These are phyloP conservation scores for Fusarium haematococcum DNA, from an alignment of 2,329 filamentous ascomycete species.

Conservation along the genomic window DNA sequence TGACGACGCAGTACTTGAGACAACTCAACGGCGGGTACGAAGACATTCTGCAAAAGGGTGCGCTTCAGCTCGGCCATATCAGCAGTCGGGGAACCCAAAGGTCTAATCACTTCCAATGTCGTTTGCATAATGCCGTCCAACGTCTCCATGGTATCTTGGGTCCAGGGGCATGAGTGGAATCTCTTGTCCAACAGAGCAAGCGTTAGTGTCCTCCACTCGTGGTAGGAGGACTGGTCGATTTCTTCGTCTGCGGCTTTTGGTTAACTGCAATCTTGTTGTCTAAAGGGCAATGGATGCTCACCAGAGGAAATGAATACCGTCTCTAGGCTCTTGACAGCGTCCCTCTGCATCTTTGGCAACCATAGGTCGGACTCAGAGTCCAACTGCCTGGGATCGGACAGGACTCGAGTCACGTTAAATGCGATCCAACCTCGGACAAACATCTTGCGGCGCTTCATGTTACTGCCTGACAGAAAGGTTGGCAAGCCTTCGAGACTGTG, in stretches of 20 bases:
- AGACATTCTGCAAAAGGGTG: not conserved
- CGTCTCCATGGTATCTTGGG: not conserved
- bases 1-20: not conserved
- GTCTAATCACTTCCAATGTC: not conserved
- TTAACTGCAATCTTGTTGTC: not conserved
- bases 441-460: not conserved
- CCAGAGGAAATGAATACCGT: not conserved
- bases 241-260: not conserved
- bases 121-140: not conserved
- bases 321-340: not conserved
- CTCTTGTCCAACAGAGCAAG: not conserved
- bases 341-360: not conserved
- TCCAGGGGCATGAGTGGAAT: too few relatives aligned
- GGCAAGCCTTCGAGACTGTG: not conserved
- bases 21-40: not conserved
- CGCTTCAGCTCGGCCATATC: not conserved
- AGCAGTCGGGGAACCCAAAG: not conserved
- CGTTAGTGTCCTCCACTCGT: not conserved
- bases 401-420: not conserved
- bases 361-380: not conserved
- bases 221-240: not conserved
- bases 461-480: not conserved
- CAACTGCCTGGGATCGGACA: accelerated
- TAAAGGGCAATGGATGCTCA: not conserved
- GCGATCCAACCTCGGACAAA: not conserved